Percentiles rank a stretch among this genome's conserved stretches.
Conservation (phyloP, 495 filamentous ascomycete genomes). For the Daldinia grandis region DNA sequence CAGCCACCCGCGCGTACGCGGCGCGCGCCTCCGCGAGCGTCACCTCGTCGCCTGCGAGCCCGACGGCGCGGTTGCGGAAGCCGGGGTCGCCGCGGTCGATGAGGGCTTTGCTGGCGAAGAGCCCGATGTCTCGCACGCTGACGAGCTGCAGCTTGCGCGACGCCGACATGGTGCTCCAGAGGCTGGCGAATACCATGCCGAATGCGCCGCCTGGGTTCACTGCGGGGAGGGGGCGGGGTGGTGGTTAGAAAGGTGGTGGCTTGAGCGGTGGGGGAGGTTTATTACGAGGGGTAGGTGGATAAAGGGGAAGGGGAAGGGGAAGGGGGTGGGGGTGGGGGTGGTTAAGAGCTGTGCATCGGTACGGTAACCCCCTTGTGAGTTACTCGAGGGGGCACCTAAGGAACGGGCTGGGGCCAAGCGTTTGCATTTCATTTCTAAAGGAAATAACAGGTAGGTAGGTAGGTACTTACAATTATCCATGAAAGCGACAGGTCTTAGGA, state of each 20-base stretch:
- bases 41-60: conserved; percentile 69
- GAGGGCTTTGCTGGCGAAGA: conserved; percentile 68
- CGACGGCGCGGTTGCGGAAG: conserved; percentile 56
- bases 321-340: neutral
- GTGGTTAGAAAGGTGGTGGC: conserved; percentile 47
- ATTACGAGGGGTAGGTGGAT: neutral
- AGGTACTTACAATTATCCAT: conserved; percentile 62
- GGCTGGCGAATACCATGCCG: conserved; percentile 66
- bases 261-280: neutral
- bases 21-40: conserved; percentile 59
- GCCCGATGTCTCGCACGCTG: conserved; percentile 68
- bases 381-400: neutral
- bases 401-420: neutral
- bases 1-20: conserved; percentile 60
- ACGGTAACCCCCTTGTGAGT: neutral
- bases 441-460: too few species aligned
- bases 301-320: neutral
- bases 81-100: conserved; percentile 37
- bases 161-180: conserved; percentile 54
- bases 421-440: too few species aligned
- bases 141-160: conserved; percentile 66
- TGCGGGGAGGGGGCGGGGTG: neutral
- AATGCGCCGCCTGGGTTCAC: conserved; percentile 57
- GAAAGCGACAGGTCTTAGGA: conserved; percentile 70
- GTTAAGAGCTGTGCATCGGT: neutral